Base-by-base conservation (phyloP, 257 asterid species). In the Misopates orontium region DNA sequence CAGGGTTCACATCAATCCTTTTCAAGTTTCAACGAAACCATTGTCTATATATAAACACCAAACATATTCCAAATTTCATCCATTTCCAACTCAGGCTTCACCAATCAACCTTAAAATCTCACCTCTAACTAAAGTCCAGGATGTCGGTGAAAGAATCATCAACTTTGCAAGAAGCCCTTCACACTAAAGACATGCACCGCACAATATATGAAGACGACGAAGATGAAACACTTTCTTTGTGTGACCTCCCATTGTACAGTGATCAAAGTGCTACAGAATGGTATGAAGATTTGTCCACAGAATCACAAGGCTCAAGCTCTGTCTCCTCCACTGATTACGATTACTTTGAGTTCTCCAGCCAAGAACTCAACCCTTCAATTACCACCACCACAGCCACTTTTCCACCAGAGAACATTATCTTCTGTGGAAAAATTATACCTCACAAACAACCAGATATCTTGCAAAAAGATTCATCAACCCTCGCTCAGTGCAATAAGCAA, bases 191-290 rank as follows among this genome's bases (percentile, higher is more conserved):
- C 66, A 77, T 67, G 81, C 66, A 72, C 11, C 65, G 40, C 10
- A 13, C 60, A 15, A 6, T 62, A 22, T 84, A 80, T 21, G 91
- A 78, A 23, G 75, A 66, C 14, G 88, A 80, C 16, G 93, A 80
- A 15, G 86, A 76, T 39, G 96, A 89, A 5, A 82, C 95, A n/a
- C 87, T 89, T 18, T 87, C 96, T 45, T 72, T 89, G 8, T 79
- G 87, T 70, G 95, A 83, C 62, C 83, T 83, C 16, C 82, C 91
- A 42, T 39, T 87, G 48, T 77, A 77, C 12, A 69, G 82, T 22
- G 75, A 70, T 48, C 68, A 67, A 3, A 64, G 67, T 47, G 65
- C 56, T 14, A 71, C 59, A 0, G 66, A 75, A 1, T 74, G 81
- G 81, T 81, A 60, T 52, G 77, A 75, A 12, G 70, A 73, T 23